Conservation (phyloP, 2,329 filamentous ascomycete genomes). For the Fusarium ambrosium region DNA sequence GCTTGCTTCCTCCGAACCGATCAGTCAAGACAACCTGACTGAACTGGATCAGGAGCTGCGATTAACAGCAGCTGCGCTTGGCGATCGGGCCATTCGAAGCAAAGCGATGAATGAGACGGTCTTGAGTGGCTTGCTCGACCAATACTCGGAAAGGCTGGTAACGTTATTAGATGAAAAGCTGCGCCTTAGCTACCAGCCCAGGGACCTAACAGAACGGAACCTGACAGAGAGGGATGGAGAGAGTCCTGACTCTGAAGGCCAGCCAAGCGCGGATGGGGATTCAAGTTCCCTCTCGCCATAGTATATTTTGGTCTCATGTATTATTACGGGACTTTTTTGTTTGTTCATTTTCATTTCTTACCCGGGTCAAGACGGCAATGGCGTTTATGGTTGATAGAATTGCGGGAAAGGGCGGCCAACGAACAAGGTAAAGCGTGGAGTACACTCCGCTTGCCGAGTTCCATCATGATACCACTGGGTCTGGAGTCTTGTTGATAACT, state of each 20-base stretch:
- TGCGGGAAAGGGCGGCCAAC: slow-evolving; percentile 34
- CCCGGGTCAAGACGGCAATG: slow-evolving; percentile 19
- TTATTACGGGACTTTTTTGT: slow-evolving; percentile 29
- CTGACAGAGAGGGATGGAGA: slow-evolving; percentile 45
- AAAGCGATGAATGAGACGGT: slow-evolving; percentile 69
- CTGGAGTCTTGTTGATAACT: slow-evolving; percentile 43
- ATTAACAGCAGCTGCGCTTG: slow-evolving; percentile 72
- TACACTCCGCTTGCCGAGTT: slow-evolving; percentile 41
- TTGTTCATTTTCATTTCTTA: slow-evolving; percentile 23
- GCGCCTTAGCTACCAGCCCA: slow-evolving; percentile 58
- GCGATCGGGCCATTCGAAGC: slow-evolving; percentile 68
- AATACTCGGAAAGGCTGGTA: slow-evolving; percentile 81
- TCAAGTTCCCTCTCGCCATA: slow-evolving; percentile 54
- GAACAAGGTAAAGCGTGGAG: slow-evolving; percentile 32
- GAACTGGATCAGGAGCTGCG: slow-evolving; percentile 76
- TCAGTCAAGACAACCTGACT: slow-evolving; percentile 69
- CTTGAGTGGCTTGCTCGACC: slow-evolving; percentile 76
- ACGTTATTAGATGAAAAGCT: slow-evolving; percentile 81
- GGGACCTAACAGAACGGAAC: slow-evolving; percentile 45
- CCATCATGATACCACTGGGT: slow-evolving; percentile 55
- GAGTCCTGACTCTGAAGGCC: slow-evolving; percentile 48
- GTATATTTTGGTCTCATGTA: slow-evolving; percentile 22
- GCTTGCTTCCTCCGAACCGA: slow-evolving; percentile 67
- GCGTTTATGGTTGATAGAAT: slow-evolving; percentile 38
- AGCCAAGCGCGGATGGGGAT: slow-evolving; percentile 52